phyloP scores from a whole-genome alignment of 1,284 basidiomycete species.

The Phellopilus nigrolimitatus region DNA sequence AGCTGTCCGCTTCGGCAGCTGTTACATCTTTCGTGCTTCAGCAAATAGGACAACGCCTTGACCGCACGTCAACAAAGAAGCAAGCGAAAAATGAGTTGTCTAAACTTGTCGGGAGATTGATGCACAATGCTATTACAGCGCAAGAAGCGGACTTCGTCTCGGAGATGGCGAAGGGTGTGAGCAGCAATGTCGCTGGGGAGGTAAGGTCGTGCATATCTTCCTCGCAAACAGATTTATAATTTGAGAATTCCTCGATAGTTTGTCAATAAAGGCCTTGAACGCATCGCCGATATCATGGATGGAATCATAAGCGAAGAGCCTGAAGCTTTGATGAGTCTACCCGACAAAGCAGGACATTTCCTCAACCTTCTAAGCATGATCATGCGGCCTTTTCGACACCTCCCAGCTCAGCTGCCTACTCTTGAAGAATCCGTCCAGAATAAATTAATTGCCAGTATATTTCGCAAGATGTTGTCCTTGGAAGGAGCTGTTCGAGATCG shows the following conservation, averaged over 20 bases:
- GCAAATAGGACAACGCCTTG: constrained; percentile 61
- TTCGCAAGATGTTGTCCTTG: constrained; percentile 39
- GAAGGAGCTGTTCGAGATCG: constrained; percentile 28
- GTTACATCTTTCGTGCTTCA: constrained; percentile 70
- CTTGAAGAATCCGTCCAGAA: constrained; percentile 54
- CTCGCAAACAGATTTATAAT: too few species aligned
- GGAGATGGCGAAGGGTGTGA: constrained; percentile 68
- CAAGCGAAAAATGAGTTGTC: constrained; percentile 54
- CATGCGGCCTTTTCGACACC: constrained; percentile 56
- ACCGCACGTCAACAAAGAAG: constrained; percentile 48
- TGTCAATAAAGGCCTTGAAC: constrained; percentile 66
- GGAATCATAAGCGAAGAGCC: constrained; percentile 30
- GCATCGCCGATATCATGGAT: constrained; percentile 54
- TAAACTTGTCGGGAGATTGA: constrained; percentile 57
- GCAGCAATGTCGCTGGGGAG: constrained; percentile 59
- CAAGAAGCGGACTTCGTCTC: constrained; percentile 78
- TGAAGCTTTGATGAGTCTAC: constrained; percentile 27
- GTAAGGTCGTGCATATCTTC: constrained; percentile 32
- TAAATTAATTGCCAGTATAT: constrained; percentile 45
- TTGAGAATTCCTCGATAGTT: constrained; percentile 42
- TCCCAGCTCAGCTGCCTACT: constrained; percentile 38
- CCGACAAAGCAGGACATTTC: constrained; percentile 55
- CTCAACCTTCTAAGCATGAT: constrained; percentile 65
- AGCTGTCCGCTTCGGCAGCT: constrained; percentile 71
- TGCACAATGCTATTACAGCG: constrained; percentile 63